Base-by-base conservation (phyloP, 2,329 filamentous ascomycete species). In the Geosmithia morbida region DNA sequence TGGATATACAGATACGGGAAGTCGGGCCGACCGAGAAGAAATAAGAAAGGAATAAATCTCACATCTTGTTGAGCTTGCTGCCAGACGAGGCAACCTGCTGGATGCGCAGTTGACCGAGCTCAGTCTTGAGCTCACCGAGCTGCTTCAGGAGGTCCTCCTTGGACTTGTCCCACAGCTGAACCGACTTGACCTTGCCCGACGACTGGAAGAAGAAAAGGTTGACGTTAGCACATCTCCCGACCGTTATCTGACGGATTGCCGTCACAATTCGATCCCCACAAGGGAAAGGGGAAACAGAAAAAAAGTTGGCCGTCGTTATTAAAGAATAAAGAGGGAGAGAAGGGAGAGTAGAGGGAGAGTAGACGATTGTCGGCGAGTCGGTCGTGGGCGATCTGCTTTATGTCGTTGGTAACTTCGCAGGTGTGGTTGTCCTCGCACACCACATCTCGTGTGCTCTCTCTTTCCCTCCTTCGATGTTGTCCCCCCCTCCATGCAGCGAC, bases 1-100 rank as follows among this genome's bases (percentile, higher is more conserved):
- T 37, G 33, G 3, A 37, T 16, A 37, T 37, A 11, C 3, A 37
- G 6, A 37, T 37, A n/a, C n/a, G n/a, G 40, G 41, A 48, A 26
- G 20, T 33, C 30, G 41, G n/a, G n/a, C 6, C 11, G n/a, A 45
- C 29, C 17, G 6, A 17, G 2, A 17, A 14, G 46, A 14, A 7
- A n/a, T n/a, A n/a, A 37, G 18, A 50, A 43, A 48, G 22, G 4
- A 26, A 26, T 5, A 49, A 37, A 37, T 13, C 85, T 72, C 81
- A 96, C 89, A 96, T 96, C 79, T 86, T 92, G 75, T 82, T 94
- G 68, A 97, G 82, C 82, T 98, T 98, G 67, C 85, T 85, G 65
- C 87, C 83, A 61, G 87, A 88, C 63, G 90, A 94, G 66, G 88
- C 79, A 68, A 98, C 89, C 85, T 98, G 97, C 78, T 96, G 90